Percentiles rank a stretch among this genome's conserved stretches.
Conservation (phyloP, 345 rosid species). For the Citrus unshiu region DNA sequence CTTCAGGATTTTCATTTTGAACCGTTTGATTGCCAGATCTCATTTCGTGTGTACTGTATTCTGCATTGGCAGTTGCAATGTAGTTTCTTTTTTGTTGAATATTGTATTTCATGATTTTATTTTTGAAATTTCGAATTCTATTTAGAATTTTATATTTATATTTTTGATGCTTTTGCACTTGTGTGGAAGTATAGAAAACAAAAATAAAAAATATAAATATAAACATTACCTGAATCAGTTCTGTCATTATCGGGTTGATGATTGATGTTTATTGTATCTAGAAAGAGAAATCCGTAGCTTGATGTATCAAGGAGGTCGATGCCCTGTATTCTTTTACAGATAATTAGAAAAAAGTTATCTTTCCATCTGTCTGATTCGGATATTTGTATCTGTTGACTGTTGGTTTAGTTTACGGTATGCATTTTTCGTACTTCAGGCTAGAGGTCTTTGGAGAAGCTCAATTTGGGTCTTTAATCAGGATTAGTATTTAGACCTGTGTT, state of each 20-base stretch:
- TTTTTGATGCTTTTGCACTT: background rate
- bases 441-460: background rate
- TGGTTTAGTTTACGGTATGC: background rate
- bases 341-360: background rate
- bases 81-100: background rate
- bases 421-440: background rate
- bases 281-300: background rate
- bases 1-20: background rate
- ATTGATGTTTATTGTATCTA: background rate
- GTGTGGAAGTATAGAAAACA: too few relatives aligned
- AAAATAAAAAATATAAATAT: too few relatives aligned
- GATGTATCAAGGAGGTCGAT: background rate
- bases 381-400: background rate
- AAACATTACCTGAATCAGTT: background rate
- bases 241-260: background rate
- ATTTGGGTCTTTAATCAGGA: background rate
- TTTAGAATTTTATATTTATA: background rate
- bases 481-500: background rate
- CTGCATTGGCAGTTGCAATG: background rate
- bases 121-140: background rate
- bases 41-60: background rate
- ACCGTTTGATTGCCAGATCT: constrained; percentile 4
- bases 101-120: background rate
- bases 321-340: background rate
- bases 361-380: background rate